Evolutionary conservation across 139 green algal species (phyloP), one percentile per base, ranked within the genome.

Genomic region (Chlamydomonas eustigma): DNA sequence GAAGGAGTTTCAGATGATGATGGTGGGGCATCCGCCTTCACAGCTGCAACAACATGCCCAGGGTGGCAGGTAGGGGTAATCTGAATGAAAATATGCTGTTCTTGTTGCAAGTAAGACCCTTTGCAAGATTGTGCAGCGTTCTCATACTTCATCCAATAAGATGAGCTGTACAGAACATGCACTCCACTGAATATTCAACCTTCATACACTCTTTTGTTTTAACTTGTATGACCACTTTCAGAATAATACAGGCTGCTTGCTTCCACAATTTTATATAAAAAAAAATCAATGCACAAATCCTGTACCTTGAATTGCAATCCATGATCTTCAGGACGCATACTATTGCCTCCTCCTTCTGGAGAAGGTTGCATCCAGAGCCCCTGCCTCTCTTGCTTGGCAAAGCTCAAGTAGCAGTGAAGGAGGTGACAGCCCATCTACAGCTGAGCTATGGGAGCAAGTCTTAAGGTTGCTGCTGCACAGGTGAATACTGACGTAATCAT

Each of bases 301-400:
- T n/a, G n/a, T n/a, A n/a, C n/a, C n/a, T n/a, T n/a, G n/a, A n/a
- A n/a, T n/a, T 33, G 65, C 35, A 34, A 38, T 75, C 73, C 39
- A 68, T 12, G 82, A 82, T 3, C 97, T 91, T 92, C 92, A 94
- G 58, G 90, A 93, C 78, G 85, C 83, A 1, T 97, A 97, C 75
- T 89, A 90, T 69, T 64, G 66, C 31, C 79, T 97, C 64, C 51
- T 92, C 31, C 73, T 94, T 64, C 58, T 97, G 64, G 90, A 97
- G 72, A 92, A 92, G 81, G 52, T 36, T 39, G 65, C 64, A 64
- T 67, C 37, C 31, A 25, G 25, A 51, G 24, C 32, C 12, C 74
- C 71, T 31, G 58, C 38, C 0, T 32, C 28, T 0, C 64, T 78
- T 8, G 50, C 44, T 12, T 81, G 73, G 81, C 5, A 44, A 3